phyloP scores from a whole-genome alignment of 2,329 filamentous ascomycete genomes.

The Hymenoscyphus scutula region DNA sequence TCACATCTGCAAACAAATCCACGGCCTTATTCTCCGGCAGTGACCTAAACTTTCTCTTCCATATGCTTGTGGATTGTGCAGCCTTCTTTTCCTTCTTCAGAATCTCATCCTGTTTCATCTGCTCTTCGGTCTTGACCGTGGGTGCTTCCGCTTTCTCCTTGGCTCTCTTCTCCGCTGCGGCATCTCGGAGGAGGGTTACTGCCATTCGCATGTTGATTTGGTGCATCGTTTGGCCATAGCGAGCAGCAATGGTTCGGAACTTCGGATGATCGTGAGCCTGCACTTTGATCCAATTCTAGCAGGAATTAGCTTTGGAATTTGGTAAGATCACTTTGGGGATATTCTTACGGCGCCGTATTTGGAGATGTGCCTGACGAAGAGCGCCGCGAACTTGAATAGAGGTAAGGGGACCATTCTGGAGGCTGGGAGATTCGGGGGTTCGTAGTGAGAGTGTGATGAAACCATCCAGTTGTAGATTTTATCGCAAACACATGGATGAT shows the following conservation, averaged over 20 bases:
- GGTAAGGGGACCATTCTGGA: slow-evolving; percentile 60
- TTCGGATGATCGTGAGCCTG: slow-evolving; percentile 63
- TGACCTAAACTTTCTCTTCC: slow-evolving; percentile 60
- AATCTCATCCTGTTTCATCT: slow-evolving; percentile 53
- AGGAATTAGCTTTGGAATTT: slow-evolving; percentile 16
- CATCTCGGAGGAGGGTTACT: slow-evolving; percentile 57
- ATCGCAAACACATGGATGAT: slow-evolving; percentile 10
- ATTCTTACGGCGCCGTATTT: slow-evolving; percentile 65
- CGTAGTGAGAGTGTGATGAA: not conserved
- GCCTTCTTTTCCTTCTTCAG: slow-evolving; percentile 39
- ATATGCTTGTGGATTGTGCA: slow-evolving; percentile 48
- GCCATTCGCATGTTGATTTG: slow-evolving; percentile 65
- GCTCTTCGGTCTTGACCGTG: slow-evolving; percentile 64
- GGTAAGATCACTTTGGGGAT: not conserved
- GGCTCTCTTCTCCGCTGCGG: slow-evolving; percentile 55
- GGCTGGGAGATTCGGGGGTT: not conserved
- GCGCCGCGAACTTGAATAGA: slow-evolving; percentile 63
- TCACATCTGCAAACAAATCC: slow-evolving; percentile 64
- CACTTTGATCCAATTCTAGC: slow-evolving; percentile 62
- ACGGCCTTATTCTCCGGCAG: slow-evolving; percentile 65
- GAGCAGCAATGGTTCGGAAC: slow-evolving; percentile 59
- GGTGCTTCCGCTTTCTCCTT: slow-evolving; percentile 62
- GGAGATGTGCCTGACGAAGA: slow-evolving; percentile 64
- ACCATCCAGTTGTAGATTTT: slow-evolving; percentile 2
- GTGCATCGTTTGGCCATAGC: slow-evolving; percentile 62